phyloP scores from a whole-genome alignment of 306 rosid species.

The Cicer chorassanicum region DNA sequence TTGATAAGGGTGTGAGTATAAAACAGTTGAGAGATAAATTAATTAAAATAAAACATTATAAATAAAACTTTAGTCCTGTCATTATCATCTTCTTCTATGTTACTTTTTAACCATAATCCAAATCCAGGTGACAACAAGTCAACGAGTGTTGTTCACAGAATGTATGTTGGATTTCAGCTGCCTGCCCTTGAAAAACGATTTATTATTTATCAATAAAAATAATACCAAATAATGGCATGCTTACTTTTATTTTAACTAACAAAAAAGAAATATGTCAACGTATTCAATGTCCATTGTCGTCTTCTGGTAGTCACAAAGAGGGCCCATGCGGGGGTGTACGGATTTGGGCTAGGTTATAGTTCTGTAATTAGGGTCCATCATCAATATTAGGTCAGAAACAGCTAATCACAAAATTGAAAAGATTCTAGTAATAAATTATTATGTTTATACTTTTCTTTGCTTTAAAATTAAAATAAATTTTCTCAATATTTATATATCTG shows the following conservation, averaged over 20 bases:
- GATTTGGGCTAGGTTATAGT: not conserved
- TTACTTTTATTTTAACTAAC: not conserved
- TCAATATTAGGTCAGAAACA: not conserved
- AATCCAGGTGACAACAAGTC: constrained; percentile 29
- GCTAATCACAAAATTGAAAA: not conserved
- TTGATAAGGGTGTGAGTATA: not conserved
- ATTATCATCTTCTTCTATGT: not conserved
- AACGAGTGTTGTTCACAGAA: constrained; percentile 2
- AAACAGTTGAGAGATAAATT: not conserved
- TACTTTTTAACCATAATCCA: not conserved
- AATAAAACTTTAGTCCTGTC: not conserved
- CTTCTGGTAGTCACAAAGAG: constrained; percentile 2
- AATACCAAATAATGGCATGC: not conserved
- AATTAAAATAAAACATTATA: not conserved
- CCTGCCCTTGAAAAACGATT: not conserved
- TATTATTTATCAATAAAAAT: not conserved
- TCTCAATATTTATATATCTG: too few species aligned
- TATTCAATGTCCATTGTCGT: not conserved
- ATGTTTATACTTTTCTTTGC: too few species aligned
- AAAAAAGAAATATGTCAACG: not conserved
- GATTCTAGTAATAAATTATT: too few species aligned
- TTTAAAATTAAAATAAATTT: too few species aligned
- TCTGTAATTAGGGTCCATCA: not conserved
- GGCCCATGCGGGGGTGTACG: not conserved
- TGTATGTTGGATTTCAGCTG: constrained; percentile 10